These are phyloP conservation scores for Avena eriantha DNA, from an alignment of 176 grass and related monocot genomes.

Conservation along the genomic window DNA sequence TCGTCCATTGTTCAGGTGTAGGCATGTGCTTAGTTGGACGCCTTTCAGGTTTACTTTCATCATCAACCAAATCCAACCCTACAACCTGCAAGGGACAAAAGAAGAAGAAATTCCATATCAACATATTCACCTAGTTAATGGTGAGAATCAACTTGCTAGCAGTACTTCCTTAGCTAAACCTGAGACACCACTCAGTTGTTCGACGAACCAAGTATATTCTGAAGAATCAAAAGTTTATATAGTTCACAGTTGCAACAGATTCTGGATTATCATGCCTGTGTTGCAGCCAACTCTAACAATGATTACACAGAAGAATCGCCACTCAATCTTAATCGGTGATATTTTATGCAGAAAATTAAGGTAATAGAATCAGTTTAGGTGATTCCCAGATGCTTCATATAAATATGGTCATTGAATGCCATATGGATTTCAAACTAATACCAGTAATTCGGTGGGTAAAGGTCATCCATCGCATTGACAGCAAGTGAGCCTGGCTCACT, in stretches of 20 bases:
- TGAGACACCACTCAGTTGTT: conserved; percentile 36
- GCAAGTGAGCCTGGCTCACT: not conserved
- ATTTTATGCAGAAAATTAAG: conserved; percentile 21
- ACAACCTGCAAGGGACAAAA: conserved; percentile 64
- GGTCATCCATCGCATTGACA: not conserved
- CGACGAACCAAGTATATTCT: not conserved
- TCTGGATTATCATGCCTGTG: not conserved
- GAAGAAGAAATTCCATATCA: not conserved
- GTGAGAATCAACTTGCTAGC: not conserved
- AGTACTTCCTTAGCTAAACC: not conserved
- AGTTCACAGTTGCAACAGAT: conserved; percentile 4
- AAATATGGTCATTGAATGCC: not conserved
- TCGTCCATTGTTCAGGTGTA: conserved; percentile 92
- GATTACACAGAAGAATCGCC: not conserved
- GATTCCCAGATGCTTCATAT: not conserved
- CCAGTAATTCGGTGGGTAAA: not conserved
- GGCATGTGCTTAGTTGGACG: conserved; percentile 99
- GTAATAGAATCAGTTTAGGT: not conserved
- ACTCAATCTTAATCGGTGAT: conserved; percentile 8
- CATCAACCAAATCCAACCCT: conserved; percentile 98
- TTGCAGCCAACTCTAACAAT: not conserved
- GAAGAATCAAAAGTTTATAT: conserved; percentile 19
- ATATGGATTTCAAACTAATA: conserved; percentile 13
- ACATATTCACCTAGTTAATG: conserved; percentile 2
- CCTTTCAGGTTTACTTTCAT: conserved; percentile 99